A percentile compares a stretch with the other conserved stretches of the same genome.
These are phyloP conservation scores for Chlamydomonas incerta DNA, from an alignment of 139 green algal species.

Conservation along the genomic window DNA sequence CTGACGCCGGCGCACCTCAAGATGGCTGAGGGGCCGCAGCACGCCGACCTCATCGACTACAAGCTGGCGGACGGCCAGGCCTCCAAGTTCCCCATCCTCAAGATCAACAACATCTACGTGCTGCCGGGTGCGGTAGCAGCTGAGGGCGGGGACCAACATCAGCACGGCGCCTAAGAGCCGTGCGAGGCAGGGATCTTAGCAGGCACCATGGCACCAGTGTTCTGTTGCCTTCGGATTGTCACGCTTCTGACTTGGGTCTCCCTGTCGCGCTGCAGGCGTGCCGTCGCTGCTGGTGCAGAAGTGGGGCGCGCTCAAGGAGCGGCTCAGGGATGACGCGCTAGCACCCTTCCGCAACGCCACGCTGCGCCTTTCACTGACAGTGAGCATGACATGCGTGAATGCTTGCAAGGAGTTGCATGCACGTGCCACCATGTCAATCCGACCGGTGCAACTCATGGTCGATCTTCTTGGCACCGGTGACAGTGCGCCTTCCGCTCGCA, in stretches of 20 bases:
- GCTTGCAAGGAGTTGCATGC: too few species aligned
- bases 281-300: slow-evolving; percentile 80
- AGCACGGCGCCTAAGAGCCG: too few species aligned
- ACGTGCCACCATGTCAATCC: too few species aligned
- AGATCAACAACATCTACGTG: slow-evolving; percentile 85
- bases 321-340: slow-evolving; percentile 58
- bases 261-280: slow-evolving; percentile 69
- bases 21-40: slow-evolving; percentile 78
- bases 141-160: background rate
- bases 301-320: slow-evolving; percentile 67
- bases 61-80: slow-evolving; percentile 5
- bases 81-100: slow-evolving; percentile 82
- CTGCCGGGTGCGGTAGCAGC: slow-evolving; percentile 78
- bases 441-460: too few species aligned
- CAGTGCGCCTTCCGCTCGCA: background rate
- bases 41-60: slow-evolving; percentile 63
- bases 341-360: slow-evolving; percentile 73
- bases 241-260: too few species aligned
- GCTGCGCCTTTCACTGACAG: slow-evolving; percentile 54
- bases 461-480: too few species aligned
- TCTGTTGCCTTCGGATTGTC: too few species aligned
- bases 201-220: too few species aligned
- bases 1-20: slow-evolving; percentile 86
- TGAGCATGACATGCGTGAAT: background rate
- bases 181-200: too few species aligned